Conservation (phyloP, 768 basidiomycete species). For the Lentinula edodes region DNA sequence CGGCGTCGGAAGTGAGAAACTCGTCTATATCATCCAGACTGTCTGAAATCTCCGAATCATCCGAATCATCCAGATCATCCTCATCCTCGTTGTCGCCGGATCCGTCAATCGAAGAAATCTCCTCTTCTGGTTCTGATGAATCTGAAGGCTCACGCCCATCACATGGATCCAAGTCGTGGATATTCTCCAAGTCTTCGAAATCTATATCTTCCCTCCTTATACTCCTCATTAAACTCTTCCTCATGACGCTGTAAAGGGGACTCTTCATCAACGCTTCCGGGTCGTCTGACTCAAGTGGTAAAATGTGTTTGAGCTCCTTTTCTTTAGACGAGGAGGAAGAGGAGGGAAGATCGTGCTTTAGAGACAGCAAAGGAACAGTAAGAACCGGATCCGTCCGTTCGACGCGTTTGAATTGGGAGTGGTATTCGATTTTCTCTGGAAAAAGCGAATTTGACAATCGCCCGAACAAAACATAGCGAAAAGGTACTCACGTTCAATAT, state of each 20-base stretch:
- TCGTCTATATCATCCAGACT: not conserved
- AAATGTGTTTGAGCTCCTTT: constrained; percentile 52
- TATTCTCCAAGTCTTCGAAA: not conserved
- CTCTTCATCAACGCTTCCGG: constrained; percentile 57
- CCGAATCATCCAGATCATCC: not conserved
- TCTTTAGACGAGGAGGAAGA: constrained; percentile 54
- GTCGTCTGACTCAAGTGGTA: constrained; percentile 75
- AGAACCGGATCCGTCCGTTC: constrained; percentile 61
- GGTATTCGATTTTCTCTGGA: constrained; percentile 80
- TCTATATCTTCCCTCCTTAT: not conserved
- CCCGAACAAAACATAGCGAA: not conserved
- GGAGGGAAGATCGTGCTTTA: constrained; percentile 37
- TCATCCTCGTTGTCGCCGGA: not conserved
- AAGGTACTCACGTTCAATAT: constrained; percentile 64
- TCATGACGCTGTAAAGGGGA: constrained; percentile 52
- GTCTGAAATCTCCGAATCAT: not conserved
- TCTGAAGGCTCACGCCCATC: not conserved
- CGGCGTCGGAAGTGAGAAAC: not conserved
- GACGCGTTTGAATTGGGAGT: constrained; percentile 58
- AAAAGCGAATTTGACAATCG: not conserved
- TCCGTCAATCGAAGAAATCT: not conserved
- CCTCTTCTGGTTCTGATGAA: not conserved
- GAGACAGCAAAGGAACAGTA: constrained; percentile 22
- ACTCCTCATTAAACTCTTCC: constrained; percentile 7
- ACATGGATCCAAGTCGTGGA: not conserved